Evolutionary conservation across 2,329 filamentous ascomycete species (phyloP).

Genomic region (Ophiostoma novo-ulmi): DNA sequence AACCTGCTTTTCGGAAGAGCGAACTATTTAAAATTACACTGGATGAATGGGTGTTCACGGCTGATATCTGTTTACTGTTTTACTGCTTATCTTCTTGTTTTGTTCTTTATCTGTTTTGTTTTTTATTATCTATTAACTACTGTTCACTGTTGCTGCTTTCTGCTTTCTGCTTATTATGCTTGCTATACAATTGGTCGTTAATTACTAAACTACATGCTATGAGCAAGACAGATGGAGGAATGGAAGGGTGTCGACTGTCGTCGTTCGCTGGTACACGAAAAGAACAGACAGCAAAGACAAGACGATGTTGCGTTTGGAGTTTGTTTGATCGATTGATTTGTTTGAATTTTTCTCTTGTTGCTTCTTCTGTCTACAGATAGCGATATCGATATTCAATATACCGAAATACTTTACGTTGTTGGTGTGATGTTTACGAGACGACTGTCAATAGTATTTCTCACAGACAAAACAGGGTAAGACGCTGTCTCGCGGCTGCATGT

Average conservation of each 20-base stretch:
- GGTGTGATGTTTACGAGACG: not conserved
- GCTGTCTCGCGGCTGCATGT: not conserved
- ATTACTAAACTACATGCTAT: no score
- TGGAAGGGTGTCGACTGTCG: no score
- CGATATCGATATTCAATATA: not conserved
- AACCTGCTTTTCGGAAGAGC: not conserved
- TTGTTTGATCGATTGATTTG: not conserved
- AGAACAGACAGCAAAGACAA: not conserved
- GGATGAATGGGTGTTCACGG: not conserved
- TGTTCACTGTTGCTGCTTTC: no score
- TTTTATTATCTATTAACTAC: no score
- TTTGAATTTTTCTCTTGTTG: not conserved
- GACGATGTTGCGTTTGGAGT: not conserved
- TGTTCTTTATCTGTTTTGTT: not conserved
- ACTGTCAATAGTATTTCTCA: not conserved
- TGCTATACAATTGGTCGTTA: no score
- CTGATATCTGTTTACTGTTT: not conserved
- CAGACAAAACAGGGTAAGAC: not conserved
- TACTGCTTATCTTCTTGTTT: not conserved
- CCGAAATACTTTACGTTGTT: not conserved
- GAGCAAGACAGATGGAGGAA: no score
- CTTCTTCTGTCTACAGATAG: not conserved
- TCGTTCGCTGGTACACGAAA: not conserved
- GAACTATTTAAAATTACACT: not conserved
- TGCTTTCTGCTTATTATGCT: no score